phyloP scores from a whole-genome alignment of 2,329 filamentous ascomycete genomes.

The Diaporthe citri region DNA sequence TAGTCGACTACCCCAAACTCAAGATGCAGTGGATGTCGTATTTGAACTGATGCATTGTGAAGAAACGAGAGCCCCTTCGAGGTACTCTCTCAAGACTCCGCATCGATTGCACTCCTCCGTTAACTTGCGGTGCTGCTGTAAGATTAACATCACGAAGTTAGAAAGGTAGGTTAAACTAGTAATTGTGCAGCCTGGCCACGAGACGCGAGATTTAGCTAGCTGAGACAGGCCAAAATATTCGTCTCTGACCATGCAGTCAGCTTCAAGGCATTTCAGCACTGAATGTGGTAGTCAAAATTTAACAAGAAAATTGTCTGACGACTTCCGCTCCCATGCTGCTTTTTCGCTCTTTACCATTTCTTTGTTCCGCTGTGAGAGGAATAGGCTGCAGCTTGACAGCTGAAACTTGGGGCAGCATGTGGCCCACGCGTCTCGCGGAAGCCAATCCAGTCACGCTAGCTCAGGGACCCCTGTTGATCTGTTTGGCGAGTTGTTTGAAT shows the following conservation, averaged over 20 bases:
- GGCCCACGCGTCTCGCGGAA: conserved; percentile 13
- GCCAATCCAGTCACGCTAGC: conserved; percentile 18
- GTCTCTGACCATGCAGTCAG: not conserved
- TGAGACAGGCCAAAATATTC: not conserved
- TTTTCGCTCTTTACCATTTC: not conserved
- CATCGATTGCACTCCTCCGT: not conserved
- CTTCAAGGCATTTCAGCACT: not conserved
- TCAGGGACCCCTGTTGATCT: conserved; percentile 30
- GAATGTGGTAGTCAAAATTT: not conserved
- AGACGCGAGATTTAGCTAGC: not conserved
- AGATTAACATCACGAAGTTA: not conserved
- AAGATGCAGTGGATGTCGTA: too few relatives aligned
- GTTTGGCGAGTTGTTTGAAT: conserved; percentile 33
- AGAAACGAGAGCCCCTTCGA: too few relatives aligned
- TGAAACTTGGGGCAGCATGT: conserved; percentile 16
- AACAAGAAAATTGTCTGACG: not conserved
- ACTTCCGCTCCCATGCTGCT: not conserved
- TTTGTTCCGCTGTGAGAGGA: not conserved
- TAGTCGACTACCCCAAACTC: too few relatives aligned
- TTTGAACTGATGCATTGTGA: too few relatives aligned
- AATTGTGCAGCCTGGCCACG: not conserved
- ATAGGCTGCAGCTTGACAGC: conserved; percentile 15
- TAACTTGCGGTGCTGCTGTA: not conserved
- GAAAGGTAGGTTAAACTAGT: not conserved
- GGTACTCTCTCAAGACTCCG: not conserved